Evolutionary conservation across 2,329 filamentous ascomycete genomes (phyloP).

Genomic region (Xylaria sp.): DNA sequence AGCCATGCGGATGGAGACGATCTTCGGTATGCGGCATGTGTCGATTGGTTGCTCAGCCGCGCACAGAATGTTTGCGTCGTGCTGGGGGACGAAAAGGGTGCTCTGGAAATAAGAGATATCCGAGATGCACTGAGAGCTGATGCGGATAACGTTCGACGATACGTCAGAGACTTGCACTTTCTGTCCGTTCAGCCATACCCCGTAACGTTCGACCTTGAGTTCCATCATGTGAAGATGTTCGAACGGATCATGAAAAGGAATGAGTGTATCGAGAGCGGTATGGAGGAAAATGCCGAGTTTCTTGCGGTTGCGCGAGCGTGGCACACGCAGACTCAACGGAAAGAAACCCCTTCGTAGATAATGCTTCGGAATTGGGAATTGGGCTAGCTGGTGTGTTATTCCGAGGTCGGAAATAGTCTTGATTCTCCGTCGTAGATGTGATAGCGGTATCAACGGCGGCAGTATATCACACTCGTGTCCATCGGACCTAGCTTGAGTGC

Average conservation of each 20-base stretch:
- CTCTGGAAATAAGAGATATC: slow-evolving; percentile 2
- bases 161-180: neutral
- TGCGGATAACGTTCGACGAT: neutral
- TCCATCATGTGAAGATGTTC: neutral
- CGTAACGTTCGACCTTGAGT: neutral
- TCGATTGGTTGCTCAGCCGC: neutral
- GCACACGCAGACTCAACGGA: neutral
- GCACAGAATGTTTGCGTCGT: neutral
- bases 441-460: too few relatives aligned
- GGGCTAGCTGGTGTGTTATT: too few relatives aligned
- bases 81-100: neutral
- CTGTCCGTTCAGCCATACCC: neutral
- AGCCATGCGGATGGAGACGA: neutral
- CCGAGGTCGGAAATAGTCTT: too few relatives aligned
- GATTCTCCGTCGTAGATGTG: too few relatives aligned
- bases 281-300: neutral
- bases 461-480: too few relatives aligned
- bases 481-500: too few relatives aligned
- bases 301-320: neutral
- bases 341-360: neutral
- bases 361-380: neutral
- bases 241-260: neutral
- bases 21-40: neutral
- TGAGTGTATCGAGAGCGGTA: neutral
- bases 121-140: neutral